phyloP scores from a whole-genome alignment of 2,329 filamentous ascomycete genomes.

The Fusarium fujikuroi region DNA sequence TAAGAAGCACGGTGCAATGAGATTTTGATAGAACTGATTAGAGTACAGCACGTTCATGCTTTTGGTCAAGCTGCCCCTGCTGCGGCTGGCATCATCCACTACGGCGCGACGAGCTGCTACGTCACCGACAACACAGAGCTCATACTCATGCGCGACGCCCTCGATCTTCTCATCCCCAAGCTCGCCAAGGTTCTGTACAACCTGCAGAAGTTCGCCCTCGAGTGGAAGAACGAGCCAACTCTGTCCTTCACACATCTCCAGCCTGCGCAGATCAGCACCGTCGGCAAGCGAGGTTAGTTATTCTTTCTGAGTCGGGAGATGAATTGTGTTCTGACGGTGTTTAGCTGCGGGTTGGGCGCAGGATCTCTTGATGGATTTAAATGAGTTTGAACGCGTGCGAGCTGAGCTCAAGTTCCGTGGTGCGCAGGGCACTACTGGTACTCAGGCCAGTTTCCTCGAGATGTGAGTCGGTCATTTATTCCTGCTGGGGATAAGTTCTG shows the following conservation, averaged over 20 bases:
- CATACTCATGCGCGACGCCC: background rate
- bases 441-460: background rate
- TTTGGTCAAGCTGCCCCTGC: background rate
- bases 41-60: constrained; percentile 7
- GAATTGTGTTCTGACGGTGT: background rate
- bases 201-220: background rate
- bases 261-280: background rate
- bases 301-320: accelerated
- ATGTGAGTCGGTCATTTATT: background rate
- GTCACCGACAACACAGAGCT: background rate
- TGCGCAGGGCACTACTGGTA: background rate
- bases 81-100: background rate
- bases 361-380: background rate
- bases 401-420: background rate
- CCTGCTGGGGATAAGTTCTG: background rate
- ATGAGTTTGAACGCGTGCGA: background rate
- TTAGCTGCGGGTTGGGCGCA: background rate
- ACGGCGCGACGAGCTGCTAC: background rate
- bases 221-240: background rate
- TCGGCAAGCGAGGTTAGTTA: background rate
- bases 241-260: background rate
- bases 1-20: background rate
- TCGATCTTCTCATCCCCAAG: background rate
- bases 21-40: background rate
- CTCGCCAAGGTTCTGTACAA: background rate